Percentiles rank a stretch among this genome's conserved stretches.
phyloP scores from a whole-genome alignment of 176 grass and related monocot species.

The Zea luxurians region DNA sequence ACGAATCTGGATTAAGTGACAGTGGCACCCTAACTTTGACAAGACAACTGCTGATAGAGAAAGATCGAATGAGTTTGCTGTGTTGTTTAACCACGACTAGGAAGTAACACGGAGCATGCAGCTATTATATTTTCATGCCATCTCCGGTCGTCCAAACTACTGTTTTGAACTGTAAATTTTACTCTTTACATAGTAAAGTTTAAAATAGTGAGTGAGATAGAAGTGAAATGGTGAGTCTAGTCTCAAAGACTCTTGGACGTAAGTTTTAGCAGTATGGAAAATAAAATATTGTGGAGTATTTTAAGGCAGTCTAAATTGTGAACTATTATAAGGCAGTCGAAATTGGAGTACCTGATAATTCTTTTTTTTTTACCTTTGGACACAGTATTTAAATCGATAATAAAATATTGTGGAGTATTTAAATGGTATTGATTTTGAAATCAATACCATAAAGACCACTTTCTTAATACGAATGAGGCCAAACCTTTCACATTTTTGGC shows the following conservation, averaged over 20 bases:
- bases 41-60: constrained; percentile 18
- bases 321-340: neutral
- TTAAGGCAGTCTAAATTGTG: neutral
- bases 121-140: neutral
- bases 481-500: constrained; percentile 8
- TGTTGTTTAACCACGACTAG: constrained; percentile 23
- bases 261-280: neutral
- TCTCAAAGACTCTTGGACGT: neutral
- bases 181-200: too few species aligned
- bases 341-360: neutral
- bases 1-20: constrained; percentile 7
- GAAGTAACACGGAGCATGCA: neutral
- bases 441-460: neutral
- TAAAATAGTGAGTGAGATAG: too few species aligned
- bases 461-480: neutral
- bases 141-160: neutral
- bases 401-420: neutral
- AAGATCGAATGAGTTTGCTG: constrained; percentile 6
- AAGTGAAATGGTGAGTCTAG: too few species aligned
- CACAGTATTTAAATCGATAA: too few species aligned
- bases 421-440: neutral
- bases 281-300: neutral
- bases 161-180: too few species aligned
- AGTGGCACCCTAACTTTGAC: constrained; percentile 26
- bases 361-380: neutral